These are phyloP conservation scores for Agrostemma githago DNA, from an alignment of 148 eudicot genomes.

Conservation along the genomic window DNA sequence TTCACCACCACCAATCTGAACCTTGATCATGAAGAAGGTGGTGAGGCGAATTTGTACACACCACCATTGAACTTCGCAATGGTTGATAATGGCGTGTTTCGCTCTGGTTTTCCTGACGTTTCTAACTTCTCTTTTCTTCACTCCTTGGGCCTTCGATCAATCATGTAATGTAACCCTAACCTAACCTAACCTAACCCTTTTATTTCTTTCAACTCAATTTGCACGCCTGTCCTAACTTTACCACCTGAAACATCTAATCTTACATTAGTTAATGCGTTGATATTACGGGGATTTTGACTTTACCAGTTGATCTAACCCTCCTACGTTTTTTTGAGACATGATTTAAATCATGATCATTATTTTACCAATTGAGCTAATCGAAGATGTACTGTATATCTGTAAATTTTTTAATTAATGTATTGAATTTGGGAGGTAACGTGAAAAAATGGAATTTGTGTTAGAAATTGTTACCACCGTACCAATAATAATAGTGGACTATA, in stretches of 20 bases:
- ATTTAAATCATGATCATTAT: too few relatives aligned
- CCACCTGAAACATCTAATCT: too few relatives aligned
- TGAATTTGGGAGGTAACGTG: neutral
- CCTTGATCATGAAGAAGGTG: neutral
- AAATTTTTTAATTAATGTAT: neutral
- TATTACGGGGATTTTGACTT: too few relatives aligned
- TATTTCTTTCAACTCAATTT: neutral
- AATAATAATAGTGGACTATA: neutral
- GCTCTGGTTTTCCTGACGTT: constrained; percentile 80
- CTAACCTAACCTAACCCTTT: constrained; percentile 1
- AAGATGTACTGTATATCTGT: too few relatives aligned
- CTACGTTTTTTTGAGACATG: too few relatives aligned
- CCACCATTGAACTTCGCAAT: constrained; percentile 83
- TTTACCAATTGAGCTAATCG: too few relatives aligned
- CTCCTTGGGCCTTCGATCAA: constrained; percentile 81
- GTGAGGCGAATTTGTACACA: constrained; percentile 34
- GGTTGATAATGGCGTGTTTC: constrained; percentile 80
- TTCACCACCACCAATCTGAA: neutral
- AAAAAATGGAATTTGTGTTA: neutral
- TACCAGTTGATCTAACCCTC: too few relatives aligned
- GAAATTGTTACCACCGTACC: neutral
- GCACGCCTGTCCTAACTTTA: too few relatives aligned
- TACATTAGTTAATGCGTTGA: too few relatives aligned
- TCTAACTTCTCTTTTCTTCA: constrained; percentile 67
- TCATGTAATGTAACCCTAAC: constrained; percentile 36